phyloP scores from a whole-genome alignment of 2,329 filamentous ascomycete species.

The Pseudogymnoascus sp. region DNA sequence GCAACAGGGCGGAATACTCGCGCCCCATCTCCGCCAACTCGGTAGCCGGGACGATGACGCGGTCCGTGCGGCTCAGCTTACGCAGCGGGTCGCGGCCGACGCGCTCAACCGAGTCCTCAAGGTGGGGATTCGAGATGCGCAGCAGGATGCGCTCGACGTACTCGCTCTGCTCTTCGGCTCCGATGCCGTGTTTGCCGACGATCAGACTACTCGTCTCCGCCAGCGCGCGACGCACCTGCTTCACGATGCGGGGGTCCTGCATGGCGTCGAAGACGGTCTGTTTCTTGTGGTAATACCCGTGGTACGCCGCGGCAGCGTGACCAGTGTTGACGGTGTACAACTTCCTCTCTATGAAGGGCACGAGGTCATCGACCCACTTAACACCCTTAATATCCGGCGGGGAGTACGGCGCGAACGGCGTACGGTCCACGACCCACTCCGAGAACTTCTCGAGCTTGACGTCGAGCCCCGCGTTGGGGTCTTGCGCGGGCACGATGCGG shows the following conservation, averaged over 20 bases:
- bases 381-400: conserved; percentile 77
- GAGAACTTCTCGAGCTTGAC: conserved; percentile 98
- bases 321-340: conserved; percentile 99
- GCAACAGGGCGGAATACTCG: conserved; percentile 66
- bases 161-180: conserved; percentile 64
- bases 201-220: conserved; percentile 83
- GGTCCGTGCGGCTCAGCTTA: conserved; percentile 91
- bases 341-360: conserved; percentile 98
- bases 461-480: conserved; percentile 70
- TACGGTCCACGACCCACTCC: conserved; percentile 94
- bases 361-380: conserved; percentile 86
- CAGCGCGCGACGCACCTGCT: conserved; percentile 72
- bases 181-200: conserved; percentile 77
- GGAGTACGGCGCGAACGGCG: conserved; percentile 67
- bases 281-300: conserved; percentile 81
- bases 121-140: conserved; percentile 86
- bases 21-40: conserved; percentile 79
- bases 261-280: conserved; percentile 85
- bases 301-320: conserved; percentile 93
- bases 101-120: conserved; percentile 89
- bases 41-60: conserved; percentile 86
- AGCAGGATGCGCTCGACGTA: conserved; percentile 91
- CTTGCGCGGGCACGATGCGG: conserved; percentile 92
- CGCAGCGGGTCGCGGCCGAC: conserved; percentile 91
- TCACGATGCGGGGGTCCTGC: conserved; percentile 70